Conservation (phyloP, 2,329 filamentous ascomycete species). For the Pestalotiopsis sp. region DNA sequence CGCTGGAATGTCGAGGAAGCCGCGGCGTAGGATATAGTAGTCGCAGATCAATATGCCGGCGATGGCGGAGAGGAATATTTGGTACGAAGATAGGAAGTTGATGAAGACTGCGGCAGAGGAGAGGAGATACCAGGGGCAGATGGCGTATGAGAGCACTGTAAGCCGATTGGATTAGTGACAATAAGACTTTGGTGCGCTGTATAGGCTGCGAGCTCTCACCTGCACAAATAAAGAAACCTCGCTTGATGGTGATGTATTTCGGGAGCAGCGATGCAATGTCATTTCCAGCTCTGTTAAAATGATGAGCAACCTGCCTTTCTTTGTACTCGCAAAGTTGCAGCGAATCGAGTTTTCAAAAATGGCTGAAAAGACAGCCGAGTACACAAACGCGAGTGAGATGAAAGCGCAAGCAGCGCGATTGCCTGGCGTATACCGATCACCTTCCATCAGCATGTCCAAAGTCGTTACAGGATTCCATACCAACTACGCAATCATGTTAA, state of each 20-base stretch:
- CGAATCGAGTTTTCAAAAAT: slow-evolving; percentile 44
- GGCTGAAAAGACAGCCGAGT: slow-evolving; percentile 43
- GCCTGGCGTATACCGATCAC: slow-evolving; percentile 31
- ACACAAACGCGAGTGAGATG: slow-evolving; percentile 42
- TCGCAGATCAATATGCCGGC: slow-evolving; percentile 43
- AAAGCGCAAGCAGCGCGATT: slow-evolving; percentile 43
- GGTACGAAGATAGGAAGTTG: slow-evolving; percentile 42
- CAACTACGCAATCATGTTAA: background rate
- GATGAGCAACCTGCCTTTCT: background rate
- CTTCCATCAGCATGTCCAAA: slow-evolving; percentile 37
- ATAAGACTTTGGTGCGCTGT: background rate
- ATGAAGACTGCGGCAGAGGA: slow-evolving; percentile 39
- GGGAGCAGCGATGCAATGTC: slow-evolving; percentile 40
- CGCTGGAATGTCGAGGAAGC: slow-evolving; percentile 1
- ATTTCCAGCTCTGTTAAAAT: slow-evolving; percentile 31
- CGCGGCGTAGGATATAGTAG: slow-evolving; percentile 27
- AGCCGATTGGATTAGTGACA: background rate
- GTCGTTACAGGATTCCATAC: slow-evolving; percentile 31
- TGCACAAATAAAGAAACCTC: slow-evolving; percentile 38
- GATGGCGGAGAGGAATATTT: slow-evolving; percentile 43
- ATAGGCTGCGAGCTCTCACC: background rate
- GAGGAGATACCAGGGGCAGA: slow-evolving; percentile 25
- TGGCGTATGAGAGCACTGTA: slow-evolving; percentile 18
- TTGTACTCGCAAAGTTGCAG: background rate
- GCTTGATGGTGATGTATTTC: slow-evolving; percentile 40